A percentile compares a stretch with the other conserved stretches of the same genome.
Conservation (phyloP, 1,284 basidiomycete species). For the Cutaneotrichosporon sp. region DNA sequence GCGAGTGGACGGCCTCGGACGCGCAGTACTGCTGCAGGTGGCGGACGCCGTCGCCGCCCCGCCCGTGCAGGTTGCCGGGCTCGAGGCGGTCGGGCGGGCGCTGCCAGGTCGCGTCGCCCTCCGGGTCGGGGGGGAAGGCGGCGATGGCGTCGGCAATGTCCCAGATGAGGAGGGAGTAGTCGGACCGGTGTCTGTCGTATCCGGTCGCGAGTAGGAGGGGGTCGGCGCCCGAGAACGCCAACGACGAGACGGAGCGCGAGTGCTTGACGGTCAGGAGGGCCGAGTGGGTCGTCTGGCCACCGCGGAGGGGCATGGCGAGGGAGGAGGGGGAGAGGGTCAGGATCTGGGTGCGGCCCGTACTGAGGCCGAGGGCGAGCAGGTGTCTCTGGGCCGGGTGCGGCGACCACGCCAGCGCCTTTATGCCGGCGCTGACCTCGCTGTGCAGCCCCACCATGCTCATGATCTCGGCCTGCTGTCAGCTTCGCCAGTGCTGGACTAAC, state of each 20-base stretch:
- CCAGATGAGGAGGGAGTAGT: conserved; percentile 51
- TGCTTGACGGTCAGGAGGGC: conserved; percentile 44
- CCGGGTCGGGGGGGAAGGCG: conserved; percentile 23
- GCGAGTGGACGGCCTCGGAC: conserved; percentile 44
- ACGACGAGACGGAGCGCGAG: conserved; percentile 41
- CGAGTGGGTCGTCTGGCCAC: conserved; percentile 21
- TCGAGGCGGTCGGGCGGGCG: conserved; percentile 18
- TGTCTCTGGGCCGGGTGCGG: conserved; percentile 39
- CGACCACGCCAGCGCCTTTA: conserved; percentile 45
- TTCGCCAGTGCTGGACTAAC: conserved; percentile 32
- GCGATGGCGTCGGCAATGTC: conserved; percentile 44
- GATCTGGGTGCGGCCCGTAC: conserved; percentile 41
- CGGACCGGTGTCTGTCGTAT: conserved; percentile 50
- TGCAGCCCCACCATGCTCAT: conserved; percentile 48
- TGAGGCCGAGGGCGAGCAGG: conserved; percentile 41
- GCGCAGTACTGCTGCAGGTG: conserved; percentile 51
- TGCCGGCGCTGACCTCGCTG: conserved; percentile 43
- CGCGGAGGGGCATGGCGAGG: conserved; percentile 28
- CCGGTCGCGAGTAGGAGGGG: conserved; percentile 46
- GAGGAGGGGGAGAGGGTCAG: conserved; percentile 41
- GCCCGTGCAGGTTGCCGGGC: not conserved
- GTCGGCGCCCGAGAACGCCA: conserved; percentile 47
- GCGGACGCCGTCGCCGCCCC: conserved; percentile 15
- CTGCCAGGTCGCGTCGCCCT: conserved; percentile 14
- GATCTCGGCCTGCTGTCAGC: conserved; percentile 31